A percentile compares a stretch with the other conserved stretches of the same genome.
phyloP scores from a whole-genome alignment of 441 rosid species.

The Populus hybrid region DNA sequence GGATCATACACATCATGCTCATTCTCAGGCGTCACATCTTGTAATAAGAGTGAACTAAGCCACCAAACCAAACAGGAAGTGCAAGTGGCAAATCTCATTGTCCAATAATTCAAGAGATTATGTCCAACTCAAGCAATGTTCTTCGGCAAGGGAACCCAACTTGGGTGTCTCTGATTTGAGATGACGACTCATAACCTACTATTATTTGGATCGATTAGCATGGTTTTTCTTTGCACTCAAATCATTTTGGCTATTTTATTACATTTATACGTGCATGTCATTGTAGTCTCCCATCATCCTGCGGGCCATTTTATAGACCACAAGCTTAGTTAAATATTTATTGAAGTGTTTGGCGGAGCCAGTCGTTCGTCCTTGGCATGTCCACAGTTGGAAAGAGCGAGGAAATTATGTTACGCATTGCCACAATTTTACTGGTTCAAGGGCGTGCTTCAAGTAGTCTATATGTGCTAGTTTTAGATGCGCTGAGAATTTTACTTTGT shows the following conservation, averaged over 20 bases:
- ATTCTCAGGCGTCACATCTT: not conserved
- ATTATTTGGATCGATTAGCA: not conserved
- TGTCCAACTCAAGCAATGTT: conserved; percentile 3
- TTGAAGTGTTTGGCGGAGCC: not conserved
- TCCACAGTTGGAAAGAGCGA: not conserved
- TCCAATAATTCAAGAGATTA: not conserved
- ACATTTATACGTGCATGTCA: conserved; percentile 9
- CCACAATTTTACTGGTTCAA: not conserved
- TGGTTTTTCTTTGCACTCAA: conserved; percentile 1
- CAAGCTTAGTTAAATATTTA: not conserved
- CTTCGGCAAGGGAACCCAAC: conserved; percentile 13
- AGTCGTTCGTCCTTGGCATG: conserved; percentile 1
- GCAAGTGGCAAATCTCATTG: not conserved
- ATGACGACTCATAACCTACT: conserved; percentile 20
- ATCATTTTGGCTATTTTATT: conserved; percentile 9
- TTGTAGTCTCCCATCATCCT: conserved; percentile 21
- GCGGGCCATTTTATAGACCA: conserved; percentile 6
- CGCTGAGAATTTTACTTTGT: no score
- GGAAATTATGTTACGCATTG: not conserved
- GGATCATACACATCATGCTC: not conserved
- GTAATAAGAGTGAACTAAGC: not conserved
- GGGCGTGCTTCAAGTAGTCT: no score
- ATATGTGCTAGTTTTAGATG: no score
- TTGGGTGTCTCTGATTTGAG: conserved; percentile 15
- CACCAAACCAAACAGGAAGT: not conserved